Conservation (phyloP, 257 asterid species). For the Nicotiana noctiflora region DNA sequence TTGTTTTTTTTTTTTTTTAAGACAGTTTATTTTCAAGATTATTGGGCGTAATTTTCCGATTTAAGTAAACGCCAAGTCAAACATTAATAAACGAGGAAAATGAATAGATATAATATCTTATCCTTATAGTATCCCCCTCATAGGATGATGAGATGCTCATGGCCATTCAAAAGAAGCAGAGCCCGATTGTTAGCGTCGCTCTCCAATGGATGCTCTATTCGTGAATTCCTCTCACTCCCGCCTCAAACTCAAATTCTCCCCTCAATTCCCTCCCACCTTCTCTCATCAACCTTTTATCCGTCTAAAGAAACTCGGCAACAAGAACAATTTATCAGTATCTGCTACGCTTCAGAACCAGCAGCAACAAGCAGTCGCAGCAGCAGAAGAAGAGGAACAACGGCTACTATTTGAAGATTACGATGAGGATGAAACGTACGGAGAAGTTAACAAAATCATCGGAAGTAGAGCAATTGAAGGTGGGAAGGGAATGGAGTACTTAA, state of each 20-base stretch:
- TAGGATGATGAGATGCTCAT: not conserved
- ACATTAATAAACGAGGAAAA: too few species aligned
- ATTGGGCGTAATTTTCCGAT: too few species aligned
- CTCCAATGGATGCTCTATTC: slow-evolving; percentile 19
- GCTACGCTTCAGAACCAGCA: slow-evolving; percentile 58
- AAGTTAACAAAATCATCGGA: slow-evolving; percentile 66
- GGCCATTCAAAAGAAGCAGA: not conserved
- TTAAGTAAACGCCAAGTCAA: too few species aligned
- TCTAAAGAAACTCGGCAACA: not conserved
- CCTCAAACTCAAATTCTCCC: slow-evolving; percentile 45
- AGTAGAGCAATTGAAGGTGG: slow-evolving; percentile 52
- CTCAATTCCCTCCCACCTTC: slow-evolving; percentile 22
- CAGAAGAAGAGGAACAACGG: slow-evolving; percentile 5
- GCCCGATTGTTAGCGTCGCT: not conserved
- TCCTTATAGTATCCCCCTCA: not conserved
- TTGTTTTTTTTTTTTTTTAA: too few species aligned
- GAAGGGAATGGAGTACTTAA: slow-evolving; percentile 72
- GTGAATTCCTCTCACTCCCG: slow-evolving; percentile 41
- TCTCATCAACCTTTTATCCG: slow-evolving; percentile 23
- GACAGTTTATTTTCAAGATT: too few species aligned
- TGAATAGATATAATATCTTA: not conserved
- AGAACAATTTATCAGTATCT: slow-evolving; percentile 9
- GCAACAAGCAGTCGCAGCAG: not conserved
- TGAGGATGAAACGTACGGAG: slow-evolving; percentile 69
- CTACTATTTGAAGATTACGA: slow-evolving; percentile 39